Base-by-base conservation (phyloP, 129 eudicot species). In the Cynara cardunculus region DNA sequence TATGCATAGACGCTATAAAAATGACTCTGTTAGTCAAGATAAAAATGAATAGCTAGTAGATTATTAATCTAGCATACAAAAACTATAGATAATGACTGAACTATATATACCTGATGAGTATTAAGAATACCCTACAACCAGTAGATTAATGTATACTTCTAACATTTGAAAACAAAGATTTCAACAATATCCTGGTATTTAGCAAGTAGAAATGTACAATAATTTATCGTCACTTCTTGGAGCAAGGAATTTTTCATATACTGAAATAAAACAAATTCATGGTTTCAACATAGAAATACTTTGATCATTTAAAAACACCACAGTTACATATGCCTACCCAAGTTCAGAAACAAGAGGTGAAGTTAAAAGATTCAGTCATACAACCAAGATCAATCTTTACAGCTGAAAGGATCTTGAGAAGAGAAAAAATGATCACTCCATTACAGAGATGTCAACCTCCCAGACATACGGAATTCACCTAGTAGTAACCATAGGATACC, bases 61-160 rank as follows among this genome's bases (percentile, higher is more conserved):
- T 19, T 46, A 61, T 19, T 61, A 61, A 61, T 61, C 68, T 61
- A 61, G 25, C 26, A 61, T 6, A 61, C 64, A 61, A 21, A 61
- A 3, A 19, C 68, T 61, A 61, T 27, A 22, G 13, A 21, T 21
- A 19, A 61, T 22, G 11, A 61, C 13, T 61, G 27, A 61, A n/a
- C 68, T n/a, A 5, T 46, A 74, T 74, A 74, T 7, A 44, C 68
- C 39, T 6, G 67, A 74, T 74, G 25, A 13, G 21, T 39, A 74
- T 44, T 46, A 74, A 26, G 31, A 32, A 71, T 71, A 22, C 78
- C 27, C 78, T 37, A 32, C 16, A 56, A 72, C 65, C 71, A 80
- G 78, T 62, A 59, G 71, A 32, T 2, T 21, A 3, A 24, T 16
- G 1, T 79, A 49, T 22, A 14, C 59, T 46, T 27, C 53, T 22